Evolutionary conservation across 2,329 filamentous ascomycete species (phyloP).

Genomic region (Botrytis fragariae): DNA sequence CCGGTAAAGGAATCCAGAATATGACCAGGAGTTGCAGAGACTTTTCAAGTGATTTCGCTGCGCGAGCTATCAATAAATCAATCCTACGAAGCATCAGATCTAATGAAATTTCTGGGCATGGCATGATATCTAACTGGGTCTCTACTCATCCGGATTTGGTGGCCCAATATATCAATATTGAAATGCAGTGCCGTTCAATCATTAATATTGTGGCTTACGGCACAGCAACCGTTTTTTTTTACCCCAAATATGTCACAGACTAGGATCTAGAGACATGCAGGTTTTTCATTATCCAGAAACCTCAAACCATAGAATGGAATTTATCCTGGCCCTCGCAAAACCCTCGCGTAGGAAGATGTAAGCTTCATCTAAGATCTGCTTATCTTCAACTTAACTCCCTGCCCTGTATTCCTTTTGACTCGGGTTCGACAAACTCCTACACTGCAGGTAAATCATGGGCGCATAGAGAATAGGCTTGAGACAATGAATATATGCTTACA

Average conservation of each 20-base stretch:
- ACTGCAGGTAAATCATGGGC: background rate
- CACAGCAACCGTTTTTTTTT: constrained; percentile 16
- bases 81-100: constrained; percentile 16
- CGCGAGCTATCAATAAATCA: constrained; percentile 14
- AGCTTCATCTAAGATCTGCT: constrained; percentile 6
- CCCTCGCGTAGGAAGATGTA: background rate
- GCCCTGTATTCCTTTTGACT: background rate
- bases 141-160: constrained; percentile 9
- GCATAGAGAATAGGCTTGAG: background rate
- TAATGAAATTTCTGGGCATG: background rate
- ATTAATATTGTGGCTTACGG: constrained; percentile 18
- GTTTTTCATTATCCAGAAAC: background rate
- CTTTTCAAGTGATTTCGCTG: background rate
- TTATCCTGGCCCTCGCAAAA: background rate
- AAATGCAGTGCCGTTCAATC: constrained; percentile 16
- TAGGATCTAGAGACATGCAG: constrained; percentile 9
- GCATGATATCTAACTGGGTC: constrained; percentile 1
- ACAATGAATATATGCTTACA: constrained; percentile 2
- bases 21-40: constrained; percentile 2
- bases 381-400: constrained; percentile 1
- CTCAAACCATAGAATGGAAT: background rate
- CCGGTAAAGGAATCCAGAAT: constrained; percentile 10
- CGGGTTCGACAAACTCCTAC: background rate
- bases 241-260: background rate
- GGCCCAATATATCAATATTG: constrained; percentile 16